A percentile compares a stretch with the other conserved stretches of the same genome.
These are phyloP conservation scores for Hypoxylon cercidicola DNA, from an alignment of 495 filamentous ascomycete genomes.

Conservation along the genomic window DNA sequence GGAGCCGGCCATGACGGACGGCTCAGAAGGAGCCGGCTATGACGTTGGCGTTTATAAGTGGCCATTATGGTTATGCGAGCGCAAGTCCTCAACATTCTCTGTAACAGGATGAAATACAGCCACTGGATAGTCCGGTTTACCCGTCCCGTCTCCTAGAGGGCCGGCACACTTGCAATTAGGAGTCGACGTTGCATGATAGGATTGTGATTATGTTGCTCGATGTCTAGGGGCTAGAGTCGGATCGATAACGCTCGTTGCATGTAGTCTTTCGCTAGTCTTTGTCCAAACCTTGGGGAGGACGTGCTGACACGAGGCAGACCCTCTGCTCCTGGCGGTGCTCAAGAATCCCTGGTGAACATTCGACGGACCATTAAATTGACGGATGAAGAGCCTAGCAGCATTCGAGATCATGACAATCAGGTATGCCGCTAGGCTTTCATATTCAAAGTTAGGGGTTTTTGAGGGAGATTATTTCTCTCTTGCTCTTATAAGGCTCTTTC, in stretches of 20 bases:
- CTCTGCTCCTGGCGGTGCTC: conserved; percentile 16
- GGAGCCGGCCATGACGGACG: no score
- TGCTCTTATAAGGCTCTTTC: conserved; percentile 37
- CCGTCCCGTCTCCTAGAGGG: conserved; percentile 11
- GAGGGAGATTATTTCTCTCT: conserved; percentile 31
- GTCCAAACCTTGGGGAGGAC: conserved; percentile 37
- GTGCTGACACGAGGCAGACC: conserved; percentile 23
- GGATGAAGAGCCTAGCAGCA: conserved; percentile 37
- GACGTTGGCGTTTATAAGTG: conserved; percentile 15
- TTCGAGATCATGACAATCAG: conserved; percentile 10
- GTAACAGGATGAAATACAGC: conserved; percentile 26
- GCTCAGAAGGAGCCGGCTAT: no score
- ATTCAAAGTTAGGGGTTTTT: conserved; percentile 37
- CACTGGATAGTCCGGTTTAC: conserved; percentile 22
- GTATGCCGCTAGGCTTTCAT: conserved; percentile 33
- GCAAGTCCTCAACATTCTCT: conserved; percentile 21
- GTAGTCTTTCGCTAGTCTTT: conserved; percentile 32
- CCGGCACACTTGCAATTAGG: conserved; percentile 19
- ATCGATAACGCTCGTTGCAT: conserved; percentile 24
- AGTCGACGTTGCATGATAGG: conserved; percentile 25
- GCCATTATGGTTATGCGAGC: conserved; percentile 21
- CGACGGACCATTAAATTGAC: conserved; percentile 37
- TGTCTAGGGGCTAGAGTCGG: conserved; percentile 31
- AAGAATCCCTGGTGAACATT: conserved; percentile 39
- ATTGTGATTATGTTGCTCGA: conserved; percentile 30